A percentile compares a stretch with the other conserved stretches of the same genome.
Evolutionary conservation across 2,329 filamentous ascomycete species (phyloP).

Genomic region (Aspergillus floridensis): DNA sequence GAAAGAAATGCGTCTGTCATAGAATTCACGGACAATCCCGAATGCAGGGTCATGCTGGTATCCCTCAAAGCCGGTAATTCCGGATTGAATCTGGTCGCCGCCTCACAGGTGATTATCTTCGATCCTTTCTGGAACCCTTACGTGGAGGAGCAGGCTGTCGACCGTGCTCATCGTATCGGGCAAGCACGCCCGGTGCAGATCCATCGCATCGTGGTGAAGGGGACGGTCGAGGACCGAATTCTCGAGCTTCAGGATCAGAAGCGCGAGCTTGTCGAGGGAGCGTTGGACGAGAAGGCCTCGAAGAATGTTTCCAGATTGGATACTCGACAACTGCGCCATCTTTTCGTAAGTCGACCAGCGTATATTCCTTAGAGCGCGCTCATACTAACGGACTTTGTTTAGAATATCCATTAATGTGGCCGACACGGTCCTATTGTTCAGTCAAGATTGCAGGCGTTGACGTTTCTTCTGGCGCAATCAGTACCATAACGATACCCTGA

Average conservation of each 20-base stretch:
- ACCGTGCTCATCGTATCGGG: slow-evolving; percentile 84
- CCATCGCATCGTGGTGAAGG: slow-evolving; percentile 72
- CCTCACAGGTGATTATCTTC: slow-evolving; percentile 82
- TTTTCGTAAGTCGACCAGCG: slow-evolving; percentile 55
- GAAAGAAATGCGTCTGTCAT: slow-evolving; percentile 66
- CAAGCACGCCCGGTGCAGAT: slow-evolving; percentile 72
- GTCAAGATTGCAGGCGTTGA: not conserved
- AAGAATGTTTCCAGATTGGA: slow-evolving; percentile 66
- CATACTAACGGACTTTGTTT: not conserved
- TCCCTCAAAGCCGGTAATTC: slow-evolving; percentile 80
- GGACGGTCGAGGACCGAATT: slow-evolving; percentile 87
- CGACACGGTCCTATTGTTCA: not conserved
- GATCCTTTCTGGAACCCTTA: slow-evolving; percentile 96
- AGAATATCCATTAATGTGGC: not conserved
- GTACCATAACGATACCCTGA: not conserved
- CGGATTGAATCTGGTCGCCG: slow-evolving; percentile 79
- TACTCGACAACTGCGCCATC: slow-evolving; percentile 64
- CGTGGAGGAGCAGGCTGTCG: slow-evolving; percentile 87
- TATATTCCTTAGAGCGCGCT: rapidly evolving
- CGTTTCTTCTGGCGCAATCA: not conserved
- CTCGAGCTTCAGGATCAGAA: slow-evolving; percentile 75
- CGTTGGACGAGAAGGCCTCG: slow-evolving; percentile 72
- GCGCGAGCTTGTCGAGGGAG: slow-evolving; percentile 70
- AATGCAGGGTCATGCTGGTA: slow-evolving; percentile 69
- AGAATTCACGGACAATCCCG: slow-evolving; percentile 62